Evolutionary conservation across 768 basidiomycete genomes (phyloP).

Genomic region (Boletus barrowsii): DNA sequence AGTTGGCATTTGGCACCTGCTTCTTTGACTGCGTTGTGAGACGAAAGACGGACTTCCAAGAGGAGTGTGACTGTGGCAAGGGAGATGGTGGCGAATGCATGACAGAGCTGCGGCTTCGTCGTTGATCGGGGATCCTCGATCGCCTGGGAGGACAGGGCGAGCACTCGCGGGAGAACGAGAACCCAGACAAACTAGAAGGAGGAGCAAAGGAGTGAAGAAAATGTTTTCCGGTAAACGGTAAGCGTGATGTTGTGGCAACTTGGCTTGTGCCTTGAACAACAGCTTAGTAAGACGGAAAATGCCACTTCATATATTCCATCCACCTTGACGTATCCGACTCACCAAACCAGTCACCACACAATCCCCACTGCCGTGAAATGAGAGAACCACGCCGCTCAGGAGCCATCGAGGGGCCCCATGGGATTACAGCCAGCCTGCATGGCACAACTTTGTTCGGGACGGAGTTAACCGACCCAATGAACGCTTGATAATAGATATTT

Average conservation of each 20-base stretch:
- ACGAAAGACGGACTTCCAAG: constrained; percentile 77
- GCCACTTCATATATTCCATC: constrained; percentile 12
- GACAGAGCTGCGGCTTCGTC: constrained; percentile 12
- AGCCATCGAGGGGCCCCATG: no score
- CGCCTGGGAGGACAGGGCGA: constrained; percentile 2
- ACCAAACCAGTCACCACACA: no score
- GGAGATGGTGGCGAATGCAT: constrained; percentile 28
- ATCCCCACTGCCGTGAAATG: no score
- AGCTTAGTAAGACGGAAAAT: constrained; percentile 33
- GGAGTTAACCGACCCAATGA: no score
- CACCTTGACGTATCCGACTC: no score
- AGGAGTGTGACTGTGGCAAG: constrained; percentile 26
- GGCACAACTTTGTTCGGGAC: no score
- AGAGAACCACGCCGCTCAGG: no score
- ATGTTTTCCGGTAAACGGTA: constrained; percentile 12
- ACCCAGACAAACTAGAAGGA: neutral
- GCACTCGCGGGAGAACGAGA: constrained; percentile 12
- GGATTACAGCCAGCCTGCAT: no score
- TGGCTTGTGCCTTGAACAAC: constrained; percentile 9
- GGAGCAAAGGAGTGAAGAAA: constrained; percentile 14
- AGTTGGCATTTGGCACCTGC: constrained; percentile 33
- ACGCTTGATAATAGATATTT: no score
- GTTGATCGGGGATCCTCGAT: constrained; percentile 26
- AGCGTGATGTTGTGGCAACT: constrained; percentile 8
- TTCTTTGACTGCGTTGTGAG: constrained; percentile 67